Conservation (phyloP, 495 filamentous ascomycete genomes). For the Penicillium turbatum region DNA sequence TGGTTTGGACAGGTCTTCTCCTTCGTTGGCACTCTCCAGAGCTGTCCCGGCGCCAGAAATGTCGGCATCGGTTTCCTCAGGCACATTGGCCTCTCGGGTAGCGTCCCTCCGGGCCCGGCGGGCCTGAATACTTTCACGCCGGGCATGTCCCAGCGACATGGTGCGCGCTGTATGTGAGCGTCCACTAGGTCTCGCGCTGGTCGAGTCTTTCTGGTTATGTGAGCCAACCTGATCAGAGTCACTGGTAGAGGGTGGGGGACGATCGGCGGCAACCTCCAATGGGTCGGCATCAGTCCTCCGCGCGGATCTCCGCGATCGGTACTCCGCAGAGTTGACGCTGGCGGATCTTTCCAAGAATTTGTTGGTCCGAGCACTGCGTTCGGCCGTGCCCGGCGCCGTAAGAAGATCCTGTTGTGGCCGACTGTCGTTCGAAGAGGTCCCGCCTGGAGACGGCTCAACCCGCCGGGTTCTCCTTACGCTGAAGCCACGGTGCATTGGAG, state of each 20-base stretch:
- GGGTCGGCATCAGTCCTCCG: constrained; percentile 55
- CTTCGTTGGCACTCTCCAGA: constrained; percentile 50
- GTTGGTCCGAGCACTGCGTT: constrained; percentile 50
- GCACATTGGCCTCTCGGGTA: constrained; percentile 64
- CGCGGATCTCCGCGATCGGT: constrained; percentile 55
- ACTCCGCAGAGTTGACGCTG: constrained; percentile 82
- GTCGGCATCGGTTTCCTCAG: constrained; percentile 71
- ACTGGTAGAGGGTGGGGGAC: constrained; percentile 66
- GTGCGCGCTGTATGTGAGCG: constrained; percentile 61
- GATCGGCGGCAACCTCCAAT: constrained; percentile 41
- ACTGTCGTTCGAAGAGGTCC: constrained; percentile 58
- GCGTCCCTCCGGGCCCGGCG: constrained; percentile 65
- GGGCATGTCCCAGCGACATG: constrained; percentile 85
- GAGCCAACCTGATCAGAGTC: constrained; percentile 68
- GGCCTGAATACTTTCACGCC: constrained; percentile 86
- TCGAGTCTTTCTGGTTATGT: constrained; percentile 40
- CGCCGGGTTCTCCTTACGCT: constrained; percentile 70
- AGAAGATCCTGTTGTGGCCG: constrained; percentile 71
- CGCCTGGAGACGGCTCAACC: constrained; percentile 49
- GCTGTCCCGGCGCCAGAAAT: constrained; percentile 46
- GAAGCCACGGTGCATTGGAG: constrained; percentile 70
- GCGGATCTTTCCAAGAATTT: constrained; percentile 73
- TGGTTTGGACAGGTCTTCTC: constrained; percentile 68
- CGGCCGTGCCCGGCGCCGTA: constrained; percentile 60
- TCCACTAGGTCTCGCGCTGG: constrained; percentile 21